Evolutionary conservation across 352 stramenopile genomes (phyloP).

Genomic region (Pythium plurisporium): DNA sequence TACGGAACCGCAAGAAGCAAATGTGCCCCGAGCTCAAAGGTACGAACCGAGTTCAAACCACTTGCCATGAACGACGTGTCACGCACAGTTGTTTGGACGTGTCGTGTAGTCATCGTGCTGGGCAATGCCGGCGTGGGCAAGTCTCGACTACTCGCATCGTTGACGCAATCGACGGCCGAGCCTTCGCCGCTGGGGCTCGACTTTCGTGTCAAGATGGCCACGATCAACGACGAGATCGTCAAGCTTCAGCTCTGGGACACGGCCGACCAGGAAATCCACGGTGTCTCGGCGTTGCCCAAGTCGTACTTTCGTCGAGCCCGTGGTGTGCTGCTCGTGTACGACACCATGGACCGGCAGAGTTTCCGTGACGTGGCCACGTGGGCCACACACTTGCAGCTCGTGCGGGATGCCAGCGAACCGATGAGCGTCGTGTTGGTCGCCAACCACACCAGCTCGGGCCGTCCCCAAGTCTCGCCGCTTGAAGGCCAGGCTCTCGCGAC

Average conservation of each 20-base stretch:
- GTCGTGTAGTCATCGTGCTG: slow-evolving; percentile 35
- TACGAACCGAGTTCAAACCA: slow-evolving; percentile 5
- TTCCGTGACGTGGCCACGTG: slow-evolving; percentile 31
- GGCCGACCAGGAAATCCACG: slow-evolving; percentile 42
- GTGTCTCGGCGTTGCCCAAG: slow-evolving; percentile 25
- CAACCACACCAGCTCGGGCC: slow-evolving; percentile 1
- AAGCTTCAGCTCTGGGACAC: slow-evolving; percentile 60
- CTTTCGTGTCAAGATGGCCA: slow-evolving; percentile 33
- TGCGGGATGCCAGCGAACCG: slow-evolving; percentile 13
- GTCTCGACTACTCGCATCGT: slow-evolving; percentile 38
- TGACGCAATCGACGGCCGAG: too few relatives aligned
- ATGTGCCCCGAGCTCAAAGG: slow-evolving; percentile 46
- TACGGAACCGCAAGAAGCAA: slow-evolving; percentile 41
- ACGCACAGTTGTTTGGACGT: neutral
- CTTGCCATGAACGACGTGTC: neutral
- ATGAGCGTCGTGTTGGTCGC: slow-evolving; percentile 35
- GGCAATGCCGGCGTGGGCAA: slow-evolving; percentile 41
- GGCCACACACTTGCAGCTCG: slow-evolving; percentile 25
- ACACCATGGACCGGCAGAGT: slow-evolving; percentile 30
- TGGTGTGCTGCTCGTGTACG: slow-evolving; percentile 44
- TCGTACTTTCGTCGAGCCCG: slow-evolving; percentile 42
- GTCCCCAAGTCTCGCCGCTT: neutral
- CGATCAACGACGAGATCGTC: slow-evolving; percentile 25
- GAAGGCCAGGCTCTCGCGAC: slow-evolving; percentile 1
- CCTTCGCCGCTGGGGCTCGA: too few relatives aligned